Evolutionary conservation across 768 basidiomycete genomes (phyloP).

Genomic region (Dacryopinax primogenitus): DNA sequence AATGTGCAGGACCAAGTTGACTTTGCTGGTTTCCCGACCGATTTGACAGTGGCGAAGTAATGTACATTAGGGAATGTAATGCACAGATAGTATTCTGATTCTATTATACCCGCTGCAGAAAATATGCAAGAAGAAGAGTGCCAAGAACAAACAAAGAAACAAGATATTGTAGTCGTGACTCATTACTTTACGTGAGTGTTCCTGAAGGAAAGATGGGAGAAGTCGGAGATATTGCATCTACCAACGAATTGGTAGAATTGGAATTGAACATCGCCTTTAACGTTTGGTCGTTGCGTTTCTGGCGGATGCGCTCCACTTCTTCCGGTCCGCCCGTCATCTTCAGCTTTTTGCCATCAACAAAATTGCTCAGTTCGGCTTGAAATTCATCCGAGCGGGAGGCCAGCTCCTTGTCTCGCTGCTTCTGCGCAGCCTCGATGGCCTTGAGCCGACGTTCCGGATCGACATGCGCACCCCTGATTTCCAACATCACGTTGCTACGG

Average conservation of each 20-base stretch:
- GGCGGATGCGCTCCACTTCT: conserved; percentile 76
- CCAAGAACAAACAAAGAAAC: conserved; percentile 1
- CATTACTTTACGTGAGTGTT: neutral
- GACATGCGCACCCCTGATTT: conserved; percentile 69
- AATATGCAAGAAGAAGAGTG: neutral
- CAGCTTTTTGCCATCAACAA: conserved; percentile 77
- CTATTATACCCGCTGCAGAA: conserved; percentile 6
- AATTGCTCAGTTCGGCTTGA: conserved; percentile 68
- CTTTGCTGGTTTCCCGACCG: conserved; percentile 72
- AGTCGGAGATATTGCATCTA: neutral
- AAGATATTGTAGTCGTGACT: neutral
- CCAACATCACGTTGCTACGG: conserved; percentile 70
- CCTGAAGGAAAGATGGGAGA: neutral
- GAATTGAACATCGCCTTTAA: conserved; percentile 72
- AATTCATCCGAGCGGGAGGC: conserved; percentile 67
- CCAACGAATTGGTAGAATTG: neutral
- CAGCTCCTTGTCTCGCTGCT: conserved; percentile 61
- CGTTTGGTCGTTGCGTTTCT: conserved; percentile 69
- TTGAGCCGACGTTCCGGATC: conserved; percentile 78
- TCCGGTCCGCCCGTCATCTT: conserved; percentile 94
- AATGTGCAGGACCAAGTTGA: conserved; percentile 84
- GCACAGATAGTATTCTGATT: conserved; percentile 5
- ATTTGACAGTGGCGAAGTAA: conserved; percentile 22
- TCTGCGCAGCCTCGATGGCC: conserved; percentile 84
- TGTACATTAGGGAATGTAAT: conserved; percentile 2